Evolutionary conservation across 176 grass and related monocot species (phyloP).

Genomic region (Juncus inflexus): DNA sequence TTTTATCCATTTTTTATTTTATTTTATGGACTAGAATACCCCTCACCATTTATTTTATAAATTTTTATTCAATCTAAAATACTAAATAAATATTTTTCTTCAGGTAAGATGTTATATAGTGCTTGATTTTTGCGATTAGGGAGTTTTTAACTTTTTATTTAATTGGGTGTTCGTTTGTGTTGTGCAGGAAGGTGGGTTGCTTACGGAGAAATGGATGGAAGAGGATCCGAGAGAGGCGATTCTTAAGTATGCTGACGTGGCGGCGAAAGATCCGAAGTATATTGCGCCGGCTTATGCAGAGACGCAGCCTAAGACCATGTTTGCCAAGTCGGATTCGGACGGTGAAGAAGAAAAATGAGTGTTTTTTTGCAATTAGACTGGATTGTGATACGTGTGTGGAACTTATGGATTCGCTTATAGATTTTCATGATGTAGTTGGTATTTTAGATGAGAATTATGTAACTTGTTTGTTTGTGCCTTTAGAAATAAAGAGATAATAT

Average conservation of each 20-base stretch:
- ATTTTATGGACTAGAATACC: too few relatives aligned
- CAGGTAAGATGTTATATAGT: too few relatives aligned
- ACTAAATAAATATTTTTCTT: too few relatives aligned
- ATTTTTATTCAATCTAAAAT: too few relatives aligned
- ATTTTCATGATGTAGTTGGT: background rate
- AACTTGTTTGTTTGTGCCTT: conserved; percentile 9
- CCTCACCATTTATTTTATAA: too few relatives aligned
- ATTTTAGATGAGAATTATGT: background rate
- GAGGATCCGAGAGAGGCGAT: conserved; percentile 99
- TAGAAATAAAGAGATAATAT: background rate
- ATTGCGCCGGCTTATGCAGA: conserved; percentile 93
- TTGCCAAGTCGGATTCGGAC: conserved; percentile 84
- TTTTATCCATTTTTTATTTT: conserved; percentile 22
- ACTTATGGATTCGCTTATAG: background rate
- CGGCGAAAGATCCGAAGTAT: conserved; percentile 82
- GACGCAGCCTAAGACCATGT: conserved; percentile 79
- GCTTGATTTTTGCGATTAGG: background rate
- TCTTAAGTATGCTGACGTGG: conserved; percentile 90
- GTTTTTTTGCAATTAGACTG: conserved; percentile 1
- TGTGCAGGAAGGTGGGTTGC: conserved; percentile 94
- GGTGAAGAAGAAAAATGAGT: conserved; percentile 57
- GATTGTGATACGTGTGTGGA: background rate
- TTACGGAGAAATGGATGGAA: conserved; percentile 98
- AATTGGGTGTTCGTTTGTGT: conserved; percentile 10
- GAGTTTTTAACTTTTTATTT: too few relatives aligned